phyloP scores from a whole-genome alignment of 2,329 filamentous ascomycete species.

The Pseudogymnoascus sp. region DNA sequence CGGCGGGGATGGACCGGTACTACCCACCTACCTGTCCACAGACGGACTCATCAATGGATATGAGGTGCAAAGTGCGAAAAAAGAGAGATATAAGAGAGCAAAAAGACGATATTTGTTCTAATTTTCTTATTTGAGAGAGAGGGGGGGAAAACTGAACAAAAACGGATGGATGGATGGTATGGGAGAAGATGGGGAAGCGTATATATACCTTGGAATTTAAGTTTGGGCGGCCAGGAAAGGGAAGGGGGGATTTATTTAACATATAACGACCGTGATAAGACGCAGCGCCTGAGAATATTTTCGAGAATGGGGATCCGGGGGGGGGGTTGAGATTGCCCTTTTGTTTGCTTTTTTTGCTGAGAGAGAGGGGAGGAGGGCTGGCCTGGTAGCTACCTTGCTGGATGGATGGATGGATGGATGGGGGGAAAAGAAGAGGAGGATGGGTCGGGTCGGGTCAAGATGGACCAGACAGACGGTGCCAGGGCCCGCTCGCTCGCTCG shows the following conservation, averaged over 20 bases:
- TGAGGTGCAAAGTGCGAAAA: too few species aligned
- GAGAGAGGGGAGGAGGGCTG: not conserved
- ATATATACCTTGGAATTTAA: not conserved
- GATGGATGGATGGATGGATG: too few species aligned
- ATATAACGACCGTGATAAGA: not conserved
- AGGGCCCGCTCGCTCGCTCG: too few species aligned
- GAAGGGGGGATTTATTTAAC: not conserved
- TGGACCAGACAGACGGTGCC: too few species aligned
- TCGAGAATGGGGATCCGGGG: not conserved
- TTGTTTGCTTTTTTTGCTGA: not conserved
- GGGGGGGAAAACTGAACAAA: not conserved
- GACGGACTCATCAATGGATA: too few species aligned
- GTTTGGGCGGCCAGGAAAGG: not conserved
- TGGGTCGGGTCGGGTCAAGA: too few species aligned
- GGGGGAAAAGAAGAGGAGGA: not conserved
- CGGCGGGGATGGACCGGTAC: too few species aligned
- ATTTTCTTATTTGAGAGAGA: not conserved
- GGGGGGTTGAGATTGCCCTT: not conserved
- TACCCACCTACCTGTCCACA: too few species aligned
- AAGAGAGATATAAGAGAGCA: not conserved
- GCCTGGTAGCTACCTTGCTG: not conserved
- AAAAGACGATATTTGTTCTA: not conserved
- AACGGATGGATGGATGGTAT: too few species aligned
- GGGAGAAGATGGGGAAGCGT: not conserved
- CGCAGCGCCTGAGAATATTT: not conserved